A percentile compares a stretch with the other conserved stretches of the same genome.
Conservation (phyloP, 805 yeast species). For the Yamadazyma ubonensis region DNA sequence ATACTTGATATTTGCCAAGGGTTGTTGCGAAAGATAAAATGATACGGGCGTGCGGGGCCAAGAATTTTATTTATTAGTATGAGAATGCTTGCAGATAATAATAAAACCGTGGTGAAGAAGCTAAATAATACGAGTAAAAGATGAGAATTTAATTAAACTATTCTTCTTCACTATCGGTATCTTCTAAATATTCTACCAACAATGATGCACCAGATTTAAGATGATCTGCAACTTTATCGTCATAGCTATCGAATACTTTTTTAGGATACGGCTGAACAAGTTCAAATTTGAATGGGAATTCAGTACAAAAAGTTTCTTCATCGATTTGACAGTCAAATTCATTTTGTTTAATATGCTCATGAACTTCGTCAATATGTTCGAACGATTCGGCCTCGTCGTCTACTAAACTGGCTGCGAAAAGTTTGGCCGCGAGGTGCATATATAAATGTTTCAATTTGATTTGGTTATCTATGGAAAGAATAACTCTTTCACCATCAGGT, state of each 20-base stretch:
- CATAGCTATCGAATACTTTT: conserved; percentile 21
- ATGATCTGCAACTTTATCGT: conserved; percentile 16
- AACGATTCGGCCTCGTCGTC: conserved; percentile 18
- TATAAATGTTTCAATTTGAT: conserved; percentile 49
- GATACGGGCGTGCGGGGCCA: conserved; percentile 1
- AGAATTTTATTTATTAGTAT: no score
- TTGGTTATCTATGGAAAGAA: conserved; percentile 41
- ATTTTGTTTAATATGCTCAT: conserved; percentile 6
- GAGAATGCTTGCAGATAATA: no score
- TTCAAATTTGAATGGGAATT: conserved; percentile 35
- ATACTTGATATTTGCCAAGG: conserved; percentile 19
- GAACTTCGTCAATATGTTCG: conserved; percentile 5
- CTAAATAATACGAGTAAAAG: no score
- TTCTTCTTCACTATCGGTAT: conserved; percentile 1
- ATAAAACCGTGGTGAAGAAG: no score
- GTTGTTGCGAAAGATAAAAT: conserved; percentile 4
- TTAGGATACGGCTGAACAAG: conserved; percentile 44
- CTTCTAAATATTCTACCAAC: conserved; percentile 29
- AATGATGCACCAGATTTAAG: conserved; percentile 38
- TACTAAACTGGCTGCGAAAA: conserved; percentile 20
- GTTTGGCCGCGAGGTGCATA: conserved; percentile 45
- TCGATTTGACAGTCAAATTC: conserved; percentile 15
- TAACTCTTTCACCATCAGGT: conserved; percentile 51
- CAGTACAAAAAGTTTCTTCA: conserved; percentile 22
- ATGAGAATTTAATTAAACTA: background rate